phyloP scores from a whole-genome alignment of 192 early-diverging fungal species.

The Coemansia sp. region DNA sequence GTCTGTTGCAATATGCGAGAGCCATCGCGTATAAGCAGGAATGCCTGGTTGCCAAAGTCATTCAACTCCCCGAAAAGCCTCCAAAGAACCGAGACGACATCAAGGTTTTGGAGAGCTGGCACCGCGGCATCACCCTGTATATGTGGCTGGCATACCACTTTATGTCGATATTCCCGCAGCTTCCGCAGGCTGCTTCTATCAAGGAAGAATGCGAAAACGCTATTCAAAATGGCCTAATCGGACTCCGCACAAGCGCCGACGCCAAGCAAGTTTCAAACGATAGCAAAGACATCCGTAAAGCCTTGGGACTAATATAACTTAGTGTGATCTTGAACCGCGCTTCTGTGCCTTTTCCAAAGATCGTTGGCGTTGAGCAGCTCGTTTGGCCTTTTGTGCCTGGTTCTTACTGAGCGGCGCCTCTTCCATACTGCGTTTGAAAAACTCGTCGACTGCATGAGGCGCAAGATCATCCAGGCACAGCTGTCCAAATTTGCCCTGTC shows the following conservation, averaged over 20 bases:
- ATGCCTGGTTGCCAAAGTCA: slow-evolving; percentile 52
- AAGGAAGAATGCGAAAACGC: slow-evolving; percentile 55
- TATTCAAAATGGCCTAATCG: slow-evolving; percentile 50
- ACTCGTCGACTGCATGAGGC: slow-evolving; percentile 48
- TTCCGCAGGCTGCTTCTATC: slow-evolving; percentile 45
- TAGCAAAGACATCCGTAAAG: neutral
- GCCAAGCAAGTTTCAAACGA: neutral
- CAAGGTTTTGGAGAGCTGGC: slow-evolving; percentile 63
- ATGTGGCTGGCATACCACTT: slow-evolving; percentile 79
- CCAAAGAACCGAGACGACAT: slow-evolving; percentile 42
- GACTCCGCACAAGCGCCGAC: neutral
- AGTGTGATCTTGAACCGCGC: too few species aligned
- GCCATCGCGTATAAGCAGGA: slow-evolving; percentile 28
- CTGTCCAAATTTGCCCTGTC: slow-evolving; percentile 76
- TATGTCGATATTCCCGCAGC: slow-evolving; percentile 57
- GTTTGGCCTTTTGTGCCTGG: slow-evolving; percentile 45
- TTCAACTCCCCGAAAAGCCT: slow-evolving; percentile 49
- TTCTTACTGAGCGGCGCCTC: slow-evolving; percentile 38
- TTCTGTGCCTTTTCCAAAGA: slow-evolving; percentile 26
- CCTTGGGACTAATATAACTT: neutral
- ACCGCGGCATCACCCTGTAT: slow-evolving; percentile 78
- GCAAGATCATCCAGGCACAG: slow-evolving; percentile 81
- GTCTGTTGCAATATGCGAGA: slow-evolving; percentile 28
- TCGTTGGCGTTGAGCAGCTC: slow-evolving; percentile 39
- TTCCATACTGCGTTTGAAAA: slow-evolving; percentile 35